These are phyloP conservation scores for Picea sitchensis DNA, from an alignment of 75 land plant species.

Conservation along the genomic window DNA sequence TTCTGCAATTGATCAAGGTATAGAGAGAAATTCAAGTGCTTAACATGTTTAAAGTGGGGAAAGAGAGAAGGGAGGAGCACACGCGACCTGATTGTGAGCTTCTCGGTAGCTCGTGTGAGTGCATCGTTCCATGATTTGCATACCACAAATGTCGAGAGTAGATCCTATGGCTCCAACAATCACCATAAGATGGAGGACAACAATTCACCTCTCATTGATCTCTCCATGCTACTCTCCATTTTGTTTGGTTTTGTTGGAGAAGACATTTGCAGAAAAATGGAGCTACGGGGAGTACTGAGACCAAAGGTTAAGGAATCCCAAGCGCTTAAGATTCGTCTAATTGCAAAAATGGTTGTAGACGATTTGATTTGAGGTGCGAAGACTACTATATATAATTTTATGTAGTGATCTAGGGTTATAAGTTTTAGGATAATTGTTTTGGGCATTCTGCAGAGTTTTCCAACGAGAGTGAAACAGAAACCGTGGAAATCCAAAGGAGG, in stretches of 20 bases:
- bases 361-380: too few species aligned
- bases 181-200: conserved; percentile 18
- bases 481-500: too few species aligned
- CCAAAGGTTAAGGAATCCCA: too few species aligned
- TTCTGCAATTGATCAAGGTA: conserved; percentile 24
- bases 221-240: conserved; percentile 6
- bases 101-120: conserved; percentile 9
- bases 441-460: too few species aligned
- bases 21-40: conserved; percentile 11
- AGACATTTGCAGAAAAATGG: too few species aligned
- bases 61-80: conserved; percentile 4
- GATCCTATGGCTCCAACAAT: conserved; percentile 7
- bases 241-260: too few species aligned
- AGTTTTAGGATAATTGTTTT: neutral
- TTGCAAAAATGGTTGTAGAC: too few species aligned
- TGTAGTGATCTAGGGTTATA: too few species aligned
- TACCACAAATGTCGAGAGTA: conserved; percentile 24
- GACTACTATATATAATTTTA: too few species aligned
- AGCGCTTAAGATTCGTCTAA: too few species aligned
- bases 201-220: neutral
- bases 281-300: too few species aligned
- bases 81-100: conserved; percentile 19
- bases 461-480: too few species aligned
- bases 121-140: conserved; percentile 39
- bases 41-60: conserved; percentile 15